Conservation (phyloP, 352 stramenopile species). For the Phytophthora idaei region DNA sequence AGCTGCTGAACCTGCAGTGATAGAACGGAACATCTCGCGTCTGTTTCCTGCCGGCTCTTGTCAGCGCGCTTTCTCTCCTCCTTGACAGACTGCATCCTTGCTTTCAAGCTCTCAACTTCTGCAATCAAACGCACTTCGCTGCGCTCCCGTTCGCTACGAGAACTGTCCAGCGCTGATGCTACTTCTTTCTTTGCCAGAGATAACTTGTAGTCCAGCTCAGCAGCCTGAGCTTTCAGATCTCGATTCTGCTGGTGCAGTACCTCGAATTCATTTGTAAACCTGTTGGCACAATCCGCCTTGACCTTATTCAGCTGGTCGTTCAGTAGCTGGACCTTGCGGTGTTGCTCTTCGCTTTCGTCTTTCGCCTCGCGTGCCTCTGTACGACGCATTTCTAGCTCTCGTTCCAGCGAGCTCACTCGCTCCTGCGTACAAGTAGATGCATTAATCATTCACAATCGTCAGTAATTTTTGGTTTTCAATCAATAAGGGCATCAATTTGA, state of each 20-base stretch:
- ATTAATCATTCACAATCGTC: constrained; percentile 2
- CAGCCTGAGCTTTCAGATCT: constrained; percentile 55
- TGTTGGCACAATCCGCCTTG: constrained; percentile 61
- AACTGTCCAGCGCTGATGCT: constrained; percentile 32
- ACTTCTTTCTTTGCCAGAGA: constrained; percentile 51
- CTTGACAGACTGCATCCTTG: constrained; percentile 50
- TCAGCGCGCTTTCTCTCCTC: constrained; percentile 67
- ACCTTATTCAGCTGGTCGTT: constrained; percentile 82
- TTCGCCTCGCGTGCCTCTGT: constrained; percentile 60
- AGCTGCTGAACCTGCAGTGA: constrained; percentile 63
- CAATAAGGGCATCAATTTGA: not conserved
- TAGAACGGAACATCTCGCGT: constrained; percentile 52
- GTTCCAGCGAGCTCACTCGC: constrained; percentile 47
- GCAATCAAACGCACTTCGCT: constrained; percentile 56
- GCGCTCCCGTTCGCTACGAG: constrained; percentile 56
- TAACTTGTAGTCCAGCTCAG: constrained; percentile 62
- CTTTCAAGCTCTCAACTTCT: constrained; percentile 71
- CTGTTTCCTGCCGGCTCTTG: constrained; percentile 51
- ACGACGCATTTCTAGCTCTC: constrained; percentile 66
- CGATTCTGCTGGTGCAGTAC: constrained; percentile 65
- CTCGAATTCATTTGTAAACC: constrained; percentile 60
- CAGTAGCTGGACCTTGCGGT: constrained; percentile 61
- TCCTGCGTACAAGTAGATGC: constrained; percentile 22
- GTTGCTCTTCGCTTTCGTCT: constrained; percentile 71
- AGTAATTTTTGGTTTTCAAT: not conserved